These are phyloP conservation scores for Metroxylon sagu DNA, from an alignment of 176 grass and related monocot species.

Conservation along the genomic window DNA sequence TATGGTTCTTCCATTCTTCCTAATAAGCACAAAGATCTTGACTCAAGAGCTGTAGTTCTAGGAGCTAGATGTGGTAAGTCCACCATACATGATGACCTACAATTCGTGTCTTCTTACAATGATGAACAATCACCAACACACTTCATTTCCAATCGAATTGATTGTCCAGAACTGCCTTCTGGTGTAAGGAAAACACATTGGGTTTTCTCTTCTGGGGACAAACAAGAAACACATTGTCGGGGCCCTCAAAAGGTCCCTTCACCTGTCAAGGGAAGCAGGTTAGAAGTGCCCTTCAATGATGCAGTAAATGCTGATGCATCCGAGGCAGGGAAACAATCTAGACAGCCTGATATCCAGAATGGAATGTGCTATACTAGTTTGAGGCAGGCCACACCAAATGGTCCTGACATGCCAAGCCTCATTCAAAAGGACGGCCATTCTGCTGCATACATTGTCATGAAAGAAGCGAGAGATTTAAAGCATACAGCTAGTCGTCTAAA, in stretches of 20 bases:
- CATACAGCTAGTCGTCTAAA: constrained; percentile 72
- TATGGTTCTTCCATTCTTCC: constrained; percentile 24
- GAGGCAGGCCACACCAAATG: constrained; percentile 39
- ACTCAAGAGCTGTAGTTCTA: constrained; percentile 12
- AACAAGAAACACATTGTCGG: constrained; percentile 32
- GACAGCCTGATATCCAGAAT: constrained; percentile 34
- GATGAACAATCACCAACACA: neutral
- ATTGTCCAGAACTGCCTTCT: constrained; percentile 19
- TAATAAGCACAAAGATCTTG: constrained; percentile 19
- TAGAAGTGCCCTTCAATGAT: constrained; percentile 16
- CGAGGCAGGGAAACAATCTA: constrained; percentile 41
- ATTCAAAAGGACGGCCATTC: constrained; percentile 55
- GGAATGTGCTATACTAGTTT: constrained; percentile 33
- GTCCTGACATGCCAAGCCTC: constrained; percentile 36
- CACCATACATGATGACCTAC: constrained; percentile 14
- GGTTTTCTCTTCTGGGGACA: constrained; percentile 29
- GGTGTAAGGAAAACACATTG: constrained; percentile 35
- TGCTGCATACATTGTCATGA: constrained; percentile 36
- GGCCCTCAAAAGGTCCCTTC: constrained; percentile 27
- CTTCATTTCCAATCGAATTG: constrained; percentile 10
- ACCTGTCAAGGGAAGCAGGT: constrained; percentile 45
- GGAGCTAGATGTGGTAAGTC: constrained; percentile 27
- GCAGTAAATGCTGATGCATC: constrained; percentile 41
- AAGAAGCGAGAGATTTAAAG: constrained; percentile 83
- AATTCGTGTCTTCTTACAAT: constrained; percentile 14